Percentiles rank a stretch among this genome's conserved stretches.
These are phyloP conservation scores for Phoma sp. DNA, from an alignment of 2,329 filamentous ascomycete genomes.

Conservation along the genomic window DNA sequence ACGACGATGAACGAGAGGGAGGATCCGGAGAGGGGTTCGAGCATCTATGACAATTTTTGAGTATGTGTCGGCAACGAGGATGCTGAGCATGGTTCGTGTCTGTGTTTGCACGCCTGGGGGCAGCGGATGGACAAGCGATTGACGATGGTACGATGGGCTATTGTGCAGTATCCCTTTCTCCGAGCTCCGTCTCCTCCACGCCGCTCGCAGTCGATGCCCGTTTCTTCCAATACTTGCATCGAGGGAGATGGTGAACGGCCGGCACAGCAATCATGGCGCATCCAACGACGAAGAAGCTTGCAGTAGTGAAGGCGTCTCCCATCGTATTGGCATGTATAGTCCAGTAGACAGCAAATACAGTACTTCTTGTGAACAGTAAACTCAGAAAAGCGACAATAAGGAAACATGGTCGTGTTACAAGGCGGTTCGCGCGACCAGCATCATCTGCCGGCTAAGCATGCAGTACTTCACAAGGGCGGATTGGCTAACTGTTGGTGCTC, in stretches of 20 bases:
- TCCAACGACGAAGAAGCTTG: not conserved
- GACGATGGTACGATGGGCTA: no score
- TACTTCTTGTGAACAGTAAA: not conserved
- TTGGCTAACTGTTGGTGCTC: no score
- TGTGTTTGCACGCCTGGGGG: no score
- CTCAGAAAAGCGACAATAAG: not conserved
- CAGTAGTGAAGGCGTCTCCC: not conserved
- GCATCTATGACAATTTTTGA: not conserved
- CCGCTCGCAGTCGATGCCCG: not conserved
- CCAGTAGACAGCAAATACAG: not conserved
- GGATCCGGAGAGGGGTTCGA: not conserved
- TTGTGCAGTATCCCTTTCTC: no score
- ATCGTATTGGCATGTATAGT: not conserved
- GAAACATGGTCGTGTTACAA: not conserved
- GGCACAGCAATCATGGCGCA: not conserved
- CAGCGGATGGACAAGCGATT: no score
- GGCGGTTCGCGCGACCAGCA: no score
- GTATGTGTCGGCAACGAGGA: not conserved
- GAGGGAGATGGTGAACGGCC: not conserved
- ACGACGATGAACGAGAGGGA: not conserved
- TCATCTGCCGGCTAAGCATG: no score
- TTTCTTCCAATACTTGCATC: not conserved
- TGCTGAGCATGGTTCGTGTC: not conserved
- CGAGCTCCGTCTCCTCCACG: not conserved
- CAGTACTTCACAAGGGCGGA: no score